Evolutionary conservation across 805 yeast species (phyloP), one percentile per base, ranked within the genome.

Genomic region (Kuraishia molischiana): DNA sequence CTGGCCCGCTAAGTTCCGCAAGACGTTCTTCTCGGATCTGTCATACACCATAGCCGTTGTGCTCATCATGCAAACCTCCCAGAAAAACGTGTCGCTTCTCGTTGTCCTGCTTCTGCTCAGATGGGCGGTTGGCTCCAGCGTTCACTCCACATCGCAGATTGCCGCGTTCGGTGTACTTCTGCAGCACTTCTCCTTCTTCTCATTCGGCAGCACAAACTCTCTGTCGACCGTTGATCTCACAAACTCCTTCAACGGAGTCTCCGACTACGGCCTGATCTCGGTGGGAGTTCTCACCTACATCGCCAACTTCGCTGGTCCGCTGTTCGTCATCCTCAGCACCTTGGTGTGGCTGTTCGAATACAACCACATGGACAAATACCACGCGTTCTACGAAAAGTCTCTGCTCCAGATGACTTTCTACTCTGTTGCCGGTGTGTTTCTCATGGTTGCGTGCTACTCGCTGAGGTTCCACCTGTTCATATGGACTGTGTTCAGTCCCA

Each of bases 401-500:
- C 38, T 64, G n/a, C 49, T 62, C 19, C 55, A 61, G 17, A 56
- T 77, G 24, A 50, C 69, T 1, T 83, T 79, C 49, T 83, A 82
- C 53, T 61, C 80, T 2, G 44, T 79, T 1, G 63, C 78, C 8
- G 80, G 84, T 1, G 48, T 73, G 2, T 70, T 72, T 32, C 67
- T 86, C 36, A 53, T 84, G 32, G 60, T 64, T 0, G 80, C 96
- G 11, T 92, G 97, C 54, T 68, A 70, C 36, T 64, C 72, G 17
- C 67, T 89, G 47, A 67, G 95, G 47, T 83, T 79, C 51, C 98
- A 92, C 56, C 64, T 92, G 40, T 92, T 92, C 54, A 83, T 92
- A 8, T 92, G 98, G 98, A 89, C 97, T 2, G 98, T 92, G 5
- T 92, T 92, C 61, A 84, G 95, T 37, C 98, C 98, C 1, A 90